phyloP scores from a whole-genome alignment of 257 asterid genomes.

The Thymus quinquecostatus region DNA sequence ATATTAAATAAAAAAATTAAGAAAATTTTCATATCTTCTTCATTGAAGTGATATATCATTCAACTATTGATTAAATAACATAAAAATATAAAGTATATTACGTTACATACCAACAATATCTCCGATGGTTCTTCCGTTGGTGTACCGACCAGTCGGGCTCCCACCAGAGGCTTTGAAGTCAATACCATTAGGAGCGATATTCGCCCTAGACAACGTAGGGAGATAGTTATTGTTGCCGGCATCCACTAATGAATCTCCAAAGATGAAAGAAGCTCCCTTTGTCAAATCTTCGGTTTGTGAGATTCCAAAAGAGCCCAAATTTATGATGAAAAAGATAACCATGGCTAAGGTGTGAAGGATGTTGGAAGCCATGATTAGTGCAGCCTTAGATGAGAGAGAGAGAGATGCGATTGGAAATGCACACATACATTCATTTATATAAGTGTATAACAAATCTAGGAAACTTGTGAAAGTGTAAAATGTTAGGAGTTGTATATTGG shows the following conservation, averaged over 20 bases:
- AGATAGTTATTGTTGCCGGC: slow-evolving; percentile 91
- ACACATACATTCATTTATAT: not conserved
- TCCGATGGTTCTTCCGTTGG: slow-evolving; percentile 94
- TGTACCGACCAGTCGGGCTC: slow-evolving; percentile 83
- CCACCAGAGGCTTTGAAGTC: slow-evolving; percentile 89
- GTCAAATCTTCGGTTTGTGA: slow-evolving; percentile 47
- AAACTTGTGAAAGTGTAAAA: slow-evolving; percentile 44
- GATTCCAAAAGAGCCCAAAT: slow-evolving; percentile 30
- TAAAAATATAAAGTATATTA: not conserved
- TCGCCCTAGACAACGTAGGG: slow-evolving; percentile 72
- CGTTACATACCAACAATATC: slow-evolving; percentile 69
- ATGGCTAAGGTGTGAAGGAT: slow-evolving; percentile 27
- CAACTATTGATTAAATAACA: no score
- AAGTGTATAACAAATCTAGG: slow-evolving; percentile 15
- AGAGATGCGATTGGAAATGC: slow-evolving; percentile 18
- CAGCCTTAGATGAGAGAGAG: not conserved
- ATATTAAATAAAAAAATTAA: no score
- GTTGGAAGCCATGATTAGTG: slow-evolving; percentile 43
- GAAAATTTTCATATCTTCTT: no score
- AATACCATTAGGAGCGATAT: slow-evolving; percentile 78
- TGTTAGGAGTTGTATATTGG: slow-evolving; percentile 51
- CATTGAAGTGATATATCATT: no score
- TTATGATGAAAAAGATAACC: slow-evolving; percentile 34
- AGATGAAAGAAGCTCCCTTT: slow-evolving; percentile 77
- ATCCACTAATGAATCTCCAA: slow-evolving; percentile 88